These are phyloP conservation scores for Immersiella caudata DNA, from an alignment of 495 filamentous ascomycete genomes.

Conservation along the genomic window DNA sequence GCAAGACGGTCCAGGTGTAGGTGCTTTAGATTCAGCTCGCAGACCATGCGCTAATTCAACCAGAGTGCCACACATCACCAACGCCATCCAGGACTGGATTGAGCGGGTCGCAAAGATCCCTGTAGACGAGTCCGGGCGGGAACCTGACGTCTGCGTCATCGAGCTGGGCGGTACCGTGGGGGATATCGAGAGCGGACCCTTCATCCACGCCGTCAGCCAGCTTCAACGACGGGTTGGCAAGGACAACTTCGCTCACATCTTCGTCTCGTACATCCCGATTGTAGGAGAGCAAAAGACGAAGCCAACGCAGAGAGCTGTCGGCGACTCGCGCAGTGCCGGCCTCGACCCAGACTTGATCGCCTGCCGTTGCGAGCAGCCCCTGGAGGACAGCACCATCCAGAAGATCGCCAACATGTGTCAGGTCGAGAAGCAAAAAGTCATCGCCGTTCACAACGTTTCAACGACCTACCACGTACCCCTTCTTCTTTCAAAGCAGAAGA, in stretches of 20 bases:
- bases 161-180: slow-evolving; percentile 59
- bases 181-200: slow-evolving; percentile 89
- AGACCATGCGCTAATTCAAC: neutral
- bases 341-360: slow-evolving; percentile 90
- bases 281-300: slow-evolving; percentile 95
- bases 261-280: slow-evolving; percentile 75
- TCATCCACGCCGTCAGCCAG: slow-evolving; percentile 84
- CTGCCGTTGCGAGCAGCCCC: slow-evolving; percentile 78
- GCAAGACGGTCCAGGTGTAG: slow-evolving; percentile 82
- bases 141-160: slow-evolving; percentile 90
- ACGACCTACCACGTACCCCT: slow-evolving; percentile 92
- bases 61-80: slow-evolving; percentile 80
- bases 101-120: slow-evolving; percentile 82
- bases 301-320: slow-evolving; percentile 89
- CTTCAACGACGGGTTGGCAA: slow-evolving; percentile 71
- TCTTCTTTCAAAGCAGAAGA: slow-evolving; percentile 77
- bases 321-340: slow-evolving; percentile 76
- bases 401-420: slow-evolving; percentile 91
- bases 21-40: neutral
- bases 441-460: slow-evolving; percentile 81
- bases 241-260: slow-evolving; percentile 82
- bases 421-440: slow-evolving; percentile 75
- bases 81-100: slow-evolving; percentile 92
- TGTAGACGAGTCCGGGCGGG: slow-evolving; percentile 79
- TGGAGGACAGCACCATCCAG: slow-evolving; percentile 73